Evolutionary conservation across 352 stramenopile genomes (phyloP).

Genomic region (Pythium sukuiense): DNA sequence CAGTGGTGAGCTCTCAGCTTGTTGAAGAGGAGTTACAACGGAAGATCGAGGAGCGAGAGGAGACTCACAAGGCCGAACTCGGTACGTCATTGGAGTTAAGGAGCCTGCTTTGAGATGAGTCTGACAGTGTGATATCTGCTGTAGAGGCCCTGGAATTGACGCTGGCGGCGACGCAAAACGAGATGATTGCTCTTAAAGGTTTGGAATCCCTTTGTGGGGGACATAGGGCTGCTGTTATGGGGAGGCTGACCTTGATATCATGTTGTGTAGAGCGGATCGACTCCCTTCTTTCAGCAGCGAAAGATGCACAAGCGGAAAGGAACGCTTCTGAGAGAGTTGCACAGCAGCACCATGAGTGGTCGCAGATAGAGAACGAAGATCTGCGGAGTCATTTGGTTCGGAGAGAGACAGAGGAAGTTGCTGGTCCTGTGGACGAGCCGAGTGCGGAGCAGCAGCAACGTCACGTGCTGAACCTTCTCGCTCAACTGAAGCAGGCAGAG

Average conservation of each 20-base stretch:
- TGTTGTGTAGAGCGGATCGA: not conserved
- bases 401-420: not conserved
- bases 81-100: not conserved
- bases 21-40: not conserved
- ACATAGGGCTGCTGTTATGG: not conserved
- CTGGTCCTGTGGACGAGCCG: not conserved
- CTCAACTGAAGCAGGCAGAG: slow-evolving; percentile 41
- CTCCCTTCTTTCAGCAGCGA: not conserved
- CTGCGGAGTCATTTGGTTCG: not conserved
- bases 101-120: not conserved
- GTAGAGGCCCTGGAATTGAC: not conserved
- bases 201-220: not conserved
- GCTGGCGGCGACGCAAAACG: not conserved
- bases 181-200: not conserved
- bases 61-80: not conserved
- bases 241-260: not conserved
- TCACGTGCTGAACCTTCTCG: slow-evolving; percentile 34
- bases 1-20: not conserved
- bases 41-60: not conserved
- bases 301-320: not conserved
- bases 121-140: not conserved
- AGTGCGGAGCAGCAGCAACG: slow-evolving; percentile 17
- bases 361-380: slow-evolving; percentile 27
- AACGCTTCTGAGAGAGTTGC: not conserved
- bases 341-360: not conserved